Evolutionary conservation across 352 stramenopile species (phyloP).

Genomic region (Phytopythium montanum): DNA sequence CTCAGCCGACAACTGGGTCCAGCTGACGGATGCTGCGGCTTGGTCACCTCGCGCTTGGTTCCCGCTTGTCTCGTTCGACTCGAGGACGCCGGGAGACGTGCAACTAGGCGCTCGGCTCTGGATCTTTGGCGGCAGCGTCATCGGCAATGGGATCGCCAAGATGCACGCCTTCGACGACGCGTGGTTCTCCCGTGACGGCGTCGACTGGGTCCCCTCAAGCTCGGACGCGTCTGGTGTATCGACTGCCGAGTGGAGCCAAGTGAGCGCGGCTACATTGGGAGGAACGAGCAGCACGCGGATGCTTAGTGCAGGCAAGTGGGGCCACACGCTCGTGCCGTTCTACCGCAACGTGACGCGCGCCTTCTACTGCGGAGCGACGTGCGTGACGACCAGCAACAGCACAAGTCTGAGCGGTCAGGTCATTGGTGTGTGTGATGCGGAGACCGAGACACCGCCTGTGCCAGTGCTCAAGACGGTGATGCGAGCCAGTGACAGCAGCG

Average conservation of each 20-base stretch:
- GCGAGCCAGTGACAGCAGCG: constrained; percentile 22
- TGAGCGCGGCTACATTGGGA: constrained; percentile 25
- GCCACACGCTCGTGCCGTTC: constrained; percentile 57
- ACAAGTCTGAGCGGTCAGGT: constrained; percentile 53
- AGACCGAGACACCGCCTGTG: constrained; percentile 24
- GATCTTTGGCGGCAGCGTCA: constrained; percentile 68
- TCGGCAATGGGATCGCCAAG: constrained; percentile 65
- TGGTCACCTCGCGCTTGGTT: constrained; percentile 75
- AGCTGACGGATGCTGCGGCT: constrained; percentile 30
- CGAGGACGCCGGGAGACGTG: constrained; percentile 53
- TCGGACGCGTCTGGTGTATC: constrained; percentile 67
- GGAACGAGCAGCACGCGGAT: constrained; percentile 24
- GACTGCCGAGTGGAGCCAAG: constrained; percentile 74
- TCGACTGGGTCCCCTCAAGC: constrained; percentile 47
- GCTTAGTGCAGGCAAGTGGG: constrained; percentile 74
- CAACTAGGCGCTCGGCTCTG: constrained; percentile 60
- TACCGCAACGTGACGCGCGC: constrained; percentile 36
- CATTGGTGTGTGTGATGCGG: constrained; percentile 56
- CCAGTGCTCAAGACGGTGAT: constrained; percentile 38
- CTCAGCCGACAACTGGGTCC: constrained; percentile 30
- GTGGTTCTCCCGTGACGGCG: constrained; percentile 68
- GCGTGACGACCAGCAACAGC: constrained; percentile 34
- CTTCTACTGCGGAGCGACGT: constrained; percentile 59
- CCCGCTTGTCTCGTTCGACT: constrained; percentile 72
- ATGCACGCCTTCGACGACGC: constrained; percentile 74